Base-by-base conservation (phyloP, 2,329 filamentous ascomycete species). In the Ceratocystis lukuohia region DNA sequence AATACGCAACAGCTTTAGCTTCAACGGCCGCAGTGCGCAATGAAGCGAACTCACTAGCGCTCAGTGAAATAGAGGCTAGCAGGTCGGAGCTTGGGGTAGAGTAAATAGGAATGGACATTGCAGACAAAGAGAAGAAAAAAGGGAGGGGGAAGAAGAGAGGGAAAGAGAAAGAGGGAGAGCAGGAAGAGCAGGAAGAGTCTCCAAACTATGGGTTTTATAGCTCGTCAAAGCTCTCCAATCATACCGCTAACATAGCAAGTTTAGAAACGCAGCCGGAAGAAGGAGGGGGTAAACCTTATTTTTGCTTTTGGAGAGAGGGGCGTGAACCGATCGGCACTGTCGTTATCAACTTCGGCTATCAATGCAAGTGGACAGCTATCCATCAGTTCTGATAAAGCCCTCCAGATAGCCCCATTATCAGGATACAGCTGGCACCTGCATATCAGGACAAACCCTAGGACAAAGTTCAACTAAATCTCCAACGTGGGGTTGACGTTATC, bases 1-100 rank as follows among this genome's bases (percentile, higher is more conserved):
- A 96, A 78, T 97, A 96, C 45, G 93, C 91, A 65, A 79, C 82
- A 1, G 80, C 80, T 75, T 95, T 95, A 68, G 92, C 91, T 5
- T 84, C 84, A 65, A 83, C 79, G 70, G 87, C 86, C 73, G 82
- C 80, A 67, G 78, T 75, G 65, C 81, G 82, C 61, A 96, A 82
- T 53, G 79, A 78, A 68, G 79, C 74, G 73, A 96, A 83, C 74
- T 96, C 87, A 62, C 78, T 74, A 17, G 76, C 73, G 8, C 83
- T 84, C 56, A 96, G 78, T 71, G 74, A 75, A 6, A 71, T 70
- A 12, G 71, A 67, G 3, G 71, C 67, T 59, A 73, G 70, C 67
- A 70, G 70, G 46, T 71, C 70, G 6, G 69, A 69, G 71, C 75
- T 74, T 37, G 65, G 62, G 70, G 67, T 68, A 62, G 72, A 69